phyloP scores from a whole-genome alignment of 2,329 filamentous ascomycete species.

The Colletotrichum orchidophilum region DNA sequence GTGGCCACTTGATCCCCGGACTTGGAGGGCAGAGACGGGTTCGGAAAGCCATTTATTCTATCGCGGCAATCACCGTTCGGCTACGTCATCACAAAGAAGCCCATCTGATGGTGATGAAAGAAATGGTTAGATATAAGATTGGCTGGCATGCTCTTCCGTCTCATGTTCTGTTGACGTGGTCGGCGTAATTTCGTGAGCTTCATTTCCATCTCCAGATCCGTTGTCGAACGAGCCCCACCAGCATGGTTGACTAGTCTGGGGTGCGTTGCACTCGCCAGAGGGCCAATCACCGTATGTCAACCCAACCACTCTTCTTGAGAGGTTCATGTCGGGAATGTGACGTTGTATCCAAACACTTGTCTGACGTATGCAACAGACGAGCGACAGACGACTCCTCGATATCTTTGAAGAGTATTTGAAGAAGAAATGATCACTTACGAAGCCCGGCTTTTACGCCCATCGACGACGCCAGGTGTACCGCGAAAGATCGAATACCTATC shows the following conservation, averaged over 20 bases:
- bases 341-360: constrained; percentile 9
- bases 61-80: background rate
- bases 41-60: background rate
- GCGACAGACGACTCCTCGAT: no score
- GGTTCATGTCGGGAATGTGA: background rate
- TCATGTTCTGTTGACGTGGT: background rate
- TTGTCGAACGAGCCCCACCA: constrained; percentile 4
- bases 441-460: background rate
- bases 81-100: background rate
- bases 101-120: background rate
- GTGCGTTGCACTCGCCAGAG: background rate
- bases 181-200: constrained; percentile 5
- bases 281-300: constrained; percentile 23
- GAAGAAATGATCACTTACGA: background rate
- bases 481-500: background rate
- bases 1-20: background rate
- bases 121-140: background rate
- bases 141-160: background rate
- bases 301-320: background rate
- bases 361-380: background rate
- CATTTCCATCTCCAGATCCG: background rate
- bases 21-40: background rate
- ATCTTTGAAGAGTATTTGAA: background rate
- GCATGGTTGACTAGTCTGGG: constrained; percentile 3
- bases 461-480: background rate